These are phyloP conservation scores for Lactarius quietus DNA, from an alignment of 768 basidiomycete species.

Conservation along the genomic window DNA sequence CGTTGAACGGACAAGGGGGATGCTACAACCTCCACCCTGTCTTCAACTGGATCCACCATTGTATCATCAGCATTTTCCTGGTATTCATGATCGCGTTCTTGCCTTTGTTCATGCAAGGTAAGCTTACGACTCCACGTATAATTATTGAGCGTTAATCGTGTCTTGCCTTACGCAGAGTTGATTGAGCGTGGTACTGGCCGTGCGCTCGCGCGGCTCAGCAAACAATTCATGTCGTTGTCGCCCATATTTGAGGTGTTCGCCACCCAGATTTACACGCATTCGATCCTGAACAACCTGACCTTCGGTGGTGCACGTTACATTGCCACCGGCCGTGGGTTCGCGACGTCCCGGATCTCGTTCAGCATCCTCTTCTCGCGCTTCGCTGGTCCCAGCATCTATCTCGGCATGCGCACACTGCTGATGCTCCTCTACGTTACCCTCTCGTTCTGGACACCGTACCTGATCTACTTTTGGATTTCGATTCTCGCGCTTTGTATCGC, in stretches of 20 bases:
- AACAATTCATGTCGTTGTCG: constrained; percentile 92
- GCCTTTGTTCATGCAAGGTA: constrained; percentile 93
- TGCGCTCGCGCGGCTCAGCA: constrained; percentile 85
- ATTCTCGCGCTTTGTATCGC: constrained; percentile 88
- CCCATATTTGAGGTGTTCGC: constrained; percentile 97
- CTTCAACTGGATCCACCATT: constrained; percentile 92
- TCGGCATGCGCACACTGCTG: constrained; percentile 90
- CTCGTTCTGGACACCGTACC: constrained; percentile 84
- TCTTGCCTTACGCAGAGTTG: constrained; percentile 63
- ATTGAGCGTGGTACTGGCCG: constrained; percentile 93
- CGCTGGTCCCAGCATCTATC: constrained; percentile 96
- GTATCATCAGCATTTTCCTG: constrained; percentile 97
- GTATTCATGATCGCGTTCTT: constrained; percentile 98
- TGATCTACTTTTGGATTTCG: constrained; percentile 98
- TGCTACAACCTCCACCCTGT: constrained; percentile 95
- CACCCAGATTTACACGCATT: constrained; percentile 97
- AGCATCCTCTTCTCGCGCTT: constrained; percentile 96
- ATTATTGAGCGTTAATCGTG: constrained; percentile 18
- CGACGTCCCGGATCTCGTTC: constrained; percentile 93
- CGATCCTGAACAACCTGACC: constrained; percentile 93
- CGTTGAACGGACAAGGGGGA: constrained; percentile 80
- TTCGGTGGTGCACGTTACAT: constrained; percentile 99
- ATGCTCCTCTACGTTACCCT: constrained; percentile 93
- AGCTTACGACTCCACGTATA: not conserved
- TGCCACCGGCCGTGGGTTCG: constrained; percentile 98